Evolutionary conservation across 768 basidiomycete genomes (phyloP).

Genomic region (Mycena galericulata): DNA sequence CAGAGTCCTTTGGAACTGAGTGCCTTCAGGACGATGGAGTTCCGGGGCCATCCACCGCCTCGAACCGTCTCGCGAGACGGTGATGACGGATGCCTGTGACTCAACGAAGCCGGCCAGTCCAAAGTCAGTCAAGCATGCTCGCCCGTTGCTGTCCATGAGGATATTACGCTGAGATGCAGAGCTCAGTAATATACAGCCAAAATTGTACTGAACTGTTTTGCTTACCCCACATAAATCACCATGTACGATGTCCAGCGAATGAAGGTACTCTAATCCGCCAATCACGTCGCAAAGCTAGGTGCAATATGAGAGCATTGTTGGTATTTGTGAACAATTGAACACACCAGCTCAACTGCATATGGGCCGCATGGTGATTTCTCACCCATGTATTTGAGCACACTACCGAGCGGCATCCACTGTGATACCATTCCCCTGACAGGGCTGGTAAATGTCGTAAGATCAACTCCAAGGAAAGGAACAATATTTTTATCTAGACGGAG

Average conservation of each 20-base stretch:
- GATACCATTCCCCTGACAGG: constrained; percentile 8
- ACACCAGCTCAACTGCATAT: constrained; percentile 8
- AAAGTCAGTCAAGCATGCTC: neutral
- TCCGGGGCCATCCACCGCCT: constrained; percentile 8
- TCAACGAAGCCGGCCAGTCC: neutral
- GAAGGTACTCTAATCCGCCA: neutral
- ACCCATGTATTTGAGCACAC: neutral
- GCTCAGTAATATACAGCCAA: neutral
- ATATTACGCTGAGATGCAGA: neutral
- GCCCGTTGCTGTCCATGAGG: neutral
- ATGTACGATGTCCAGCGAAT: neutral
- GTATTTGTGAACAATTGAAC: neutral
- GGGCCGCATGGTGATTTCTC: neutral
- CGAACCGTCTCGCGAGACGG: neutral
- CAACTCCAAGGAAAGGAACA: constrained; percentile 8
- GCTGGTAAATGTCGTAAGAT: neutral
- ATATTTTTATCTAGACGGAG: constrained; percentile 4
- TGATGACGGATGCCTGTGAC: neutral
- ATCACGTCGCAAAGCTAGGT: neutral
- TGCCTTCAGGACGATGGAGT: neutral
- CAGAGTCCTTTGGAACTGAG: neutral
- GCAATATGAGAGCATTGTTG: neutral
- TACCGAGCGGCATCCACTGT: constrained; percentile 13
- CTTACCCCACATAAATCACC: neutral
- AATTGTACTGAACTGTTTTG: neutral